Evolutionary conservation across 257 asterid genomes (phyloP).

Genomic region (Capsicum chinense): DNA sequence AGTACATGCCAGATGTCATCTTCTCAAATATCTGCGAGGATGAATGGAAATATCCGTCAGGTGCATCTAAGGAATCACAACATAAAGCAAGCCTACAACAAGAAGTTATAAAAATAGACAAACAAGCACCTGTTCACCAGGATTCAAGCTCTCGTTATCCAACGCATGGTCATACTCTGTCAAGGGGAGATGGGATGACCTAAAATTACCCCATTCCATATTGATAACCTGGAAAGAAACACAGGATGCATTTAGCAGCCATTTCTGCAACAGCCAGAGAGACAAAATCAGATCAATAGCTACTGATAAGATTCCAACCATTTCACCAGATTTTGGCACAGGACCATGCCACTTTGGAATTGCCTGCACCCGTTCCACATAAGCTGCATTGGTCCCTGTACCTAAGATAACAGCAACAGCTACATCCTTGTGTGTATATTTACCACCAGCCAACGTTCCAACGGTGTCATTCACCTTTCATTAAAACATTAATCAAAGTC

Average conservation of each 20-base stretch:
- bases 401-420: slow-evolving; percentile 84
- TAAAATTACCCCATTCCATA: slow-evolving; percentile 98
- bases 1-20: slow-evolving; percentile 85
- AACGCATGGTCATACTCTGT: slow-evolving; percentile 72
- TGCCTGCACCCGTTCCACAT: slow-evolving; percentile 85
- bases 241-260: background rate
- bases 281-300: slow-evolving; percentile 14
- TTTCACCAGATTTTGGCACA: slow-evolving; percentile 81
- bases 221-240: slow-evolving; percentile 68
- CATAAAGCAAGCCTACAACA: background rate
- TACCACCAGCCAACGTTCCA: slow-evolving; percentile 93
- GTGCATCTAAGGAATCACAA: background rate
- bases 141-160: slow-evolving; percentile 82
- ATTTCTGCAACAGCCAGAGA: background rate
- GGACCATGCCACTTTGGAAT: slow-evolving; percentile 97
- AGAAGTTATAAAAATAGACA: background rate
- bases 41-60: slow-evolving; percentile 21
- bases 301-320: slow-evolving; percentile 53
- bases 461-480: slow-evolving; percentile 86
- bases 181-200: slow-evolving; percentile 85
- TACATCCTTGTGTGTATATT: slow-evolving; percentile 62
- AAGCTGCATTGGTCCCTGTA: slow-evolving; percentile 93
- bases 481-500: slow-evolving; percentile 31
- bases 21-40: slow-evolving; percentile 75
- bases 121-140: slow-evolving; percentile 75